Evolutionary conservation across 371 early-diverging fungal genomes (phyloP).

Genomic region (Phascolomyces articulosus): DNA sequence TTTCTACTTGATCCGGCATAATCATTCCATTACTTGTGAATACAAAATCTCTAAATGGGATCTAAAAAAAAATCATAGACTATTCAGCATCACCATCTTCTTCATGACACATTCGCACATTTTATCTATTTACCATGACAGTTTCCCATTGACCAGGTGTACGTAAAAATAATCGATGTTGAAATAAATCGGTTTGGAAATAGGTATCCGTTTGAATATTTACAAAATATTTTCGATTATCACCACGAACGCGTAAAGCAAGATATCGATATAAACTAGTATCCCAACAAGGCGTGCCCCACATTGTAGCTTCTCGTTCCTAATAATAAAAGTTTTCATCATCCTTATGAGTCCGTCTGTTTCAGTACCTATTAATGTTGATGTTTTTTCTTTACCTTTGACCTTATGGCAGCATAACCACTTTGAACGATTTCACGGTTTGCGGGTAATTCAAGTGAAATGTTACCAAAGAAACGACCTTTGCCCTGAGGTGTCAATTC

Average conservation of each 20-base stretch:
- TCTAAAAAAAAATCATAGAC: slow-evolving; percentile 41
- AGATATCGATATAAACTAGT: slow-evolving; percentile 85
- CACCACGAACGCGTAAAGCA: slow-evolving; percentile 79
- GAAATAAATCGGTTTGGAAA: slow-evolving; percentile 84
- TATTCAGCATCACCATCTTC: no score
- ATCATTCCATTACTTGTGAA: slow-evolving; percentile 87
- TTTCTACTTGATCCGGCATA: slow-evolving; percentile 82
- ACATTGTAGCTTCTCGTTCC: slow-evolving; percentile 44
- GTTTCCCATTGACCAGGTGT: slow-evolving; percentile 92
- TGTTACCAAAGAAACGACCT: slow-evolving; percentile 79
- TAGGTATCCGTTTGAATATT: slow-evolving; percentile 88
- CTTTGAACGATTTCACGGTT: slow-evolving; percentile 75
- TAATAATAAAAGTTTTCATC: no score
- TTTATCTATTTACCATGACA: slow-evolving; percentile 63
- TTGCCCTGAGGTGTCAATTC: slow-evolving; percentile 59
- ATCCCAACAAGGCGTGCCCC: slow-evolving; percentile 86
- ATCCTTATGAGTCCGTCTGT: no score
- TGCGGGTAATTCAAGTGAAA: slow-evolving; percentile 79
- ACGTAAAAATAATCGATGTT: slow-evolving; percentile 87
- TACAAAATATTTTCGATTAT: slow-evolving; percentile 83
- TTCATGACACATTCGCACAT: no score
- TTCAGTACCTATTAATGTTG: no score
- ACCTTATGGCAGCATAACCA: slow-evolving; percentile 91
- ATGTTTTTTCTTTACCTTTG: slow-evolving; percentile 57
- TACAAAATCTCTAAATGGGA: slow-evolving; percentile 92